These are phyloP conservation scores for Mortierella sp. DNA, from an alignment of 371 early-diverging fungal species.

Conservation along the genomic window DNA sequence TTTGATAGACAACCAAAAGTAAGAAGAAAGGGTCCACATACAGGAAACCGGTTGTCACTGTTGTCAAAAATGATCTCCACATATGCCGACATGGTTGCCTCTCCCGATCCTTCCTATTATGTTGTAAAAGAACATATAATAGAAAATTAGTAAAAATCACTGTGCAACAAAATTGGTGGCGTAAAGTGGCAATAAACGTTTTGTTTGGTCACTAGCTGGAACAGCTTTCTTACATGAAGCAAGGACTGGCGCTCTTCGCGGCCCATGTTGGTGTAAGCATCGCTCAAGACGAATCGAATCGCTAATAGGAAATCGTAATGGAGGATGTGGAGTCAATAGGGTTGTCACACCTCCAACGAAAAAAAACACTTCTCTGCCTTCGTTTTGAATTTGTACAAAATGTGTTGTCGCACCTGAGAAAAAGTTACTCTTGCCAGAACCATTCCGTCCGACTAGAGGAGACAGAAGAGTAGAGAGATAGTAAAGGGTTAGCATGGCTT, in stretches of 20 bases:
- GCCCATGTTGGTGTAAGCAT: conserved; percentile 93
- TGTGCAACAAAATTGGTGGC: conserved; percentile 36
- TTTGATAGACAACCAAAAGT: too few species aligned
- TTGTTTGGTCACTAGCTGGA: not conserved
- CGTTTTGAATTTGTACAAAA: not conserved
- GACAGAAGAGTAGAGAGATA: too few species aligned
- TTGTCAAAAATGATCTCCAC: conserved; percentile 99
- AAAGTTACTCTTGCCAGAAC: conserved; percentile 99
- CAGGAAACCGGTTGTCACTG: conserved; percentile 94
- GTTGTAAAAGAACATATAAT: not conserved
- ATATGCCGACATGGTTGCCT: conserved; percentile 94
- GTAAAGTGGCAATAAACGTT: not conserved
- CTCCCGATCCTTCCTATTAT: conserved; percentile 92
- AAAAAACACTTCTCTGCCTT: not conserved
- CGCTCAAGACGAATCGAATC: conserved; percentile 96
- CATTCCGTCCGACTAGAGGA: conserved; percentile 96
- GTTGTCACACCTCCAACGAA: not conserved
- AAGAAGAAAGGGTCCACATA: conserved; percentile 58
- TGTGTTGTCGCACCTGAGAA: conserved; percentile 80
- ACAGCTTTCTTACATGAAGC: conserved; percentile 80
- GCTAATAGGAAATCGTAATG: conserved; percentile 67
- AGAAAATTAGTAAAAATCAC: not conserved
- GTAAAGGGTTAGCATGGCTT: not conserved
- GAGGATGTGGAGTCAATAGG: not conserved
- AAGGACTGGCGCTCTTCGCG: conserved; percentile 95